These are phyloP conservation scores for Agaricus sinodeliciosus DNA, from an alignment of 768 basidiomycete species.

Conservation along the genomic window DNA sequence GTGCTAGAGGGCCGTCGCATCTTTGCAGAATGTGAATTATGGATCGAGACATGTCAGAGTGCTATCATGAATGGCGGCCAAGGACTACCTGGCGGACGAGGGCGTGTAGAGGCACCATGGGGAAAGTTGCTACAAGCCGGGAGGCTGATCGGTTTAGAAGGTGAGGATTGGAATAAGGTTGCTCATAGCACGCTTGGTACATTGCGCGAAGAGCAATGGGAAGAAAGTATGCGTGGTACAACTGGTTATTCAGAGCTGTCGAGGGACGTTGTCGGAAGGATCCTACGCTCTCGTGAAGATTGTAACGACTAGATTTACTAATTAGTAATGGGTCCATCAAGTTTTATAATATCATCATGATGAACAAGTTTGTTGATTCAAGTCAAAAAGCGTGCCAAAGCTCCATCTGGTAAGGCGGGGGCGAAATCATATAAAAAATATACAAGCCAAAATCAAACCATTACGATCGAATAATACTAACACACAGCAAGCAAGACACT, in stretches of 20 bases:
- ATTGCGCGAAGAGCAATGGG: slow-evolving; percentile 46
- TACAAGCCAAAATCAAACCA: slow-evolving; percentile 15
- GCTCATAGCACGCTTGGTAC: slow-evolving; percentile 43
- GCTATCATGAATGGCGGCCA: slow-evolving; percentile 32
- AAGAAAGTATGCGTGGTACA: slow-evolving; percentile 39
- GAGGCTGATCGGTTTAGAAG: slow-evolving; percentile 57
- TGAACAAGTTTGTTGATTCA: slow-evolving; percentile 9
- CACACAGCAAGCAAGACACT: slow-evolving; percentile 11
- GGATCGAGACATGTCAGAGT: slow-evolving; percentile 72
- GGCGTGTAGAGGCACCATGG: slow-evolving; percentile 73
- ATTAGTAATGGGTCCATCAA: background rate
- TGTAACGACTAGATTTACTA: slow-evolving; percentile 12
- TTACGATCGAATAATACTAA: slow-evolving; percentile 17
- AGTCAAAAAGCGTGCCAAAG: slow-evolving; percentile 8
- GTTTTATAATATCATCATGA: background rate
- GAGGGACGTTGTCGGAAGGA: slow-evolving; percentile 52
- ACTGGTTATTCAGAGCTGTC: slow-evolving; percentile 57
- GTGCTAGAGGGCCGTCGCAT: slow-evolving; percentile 55
- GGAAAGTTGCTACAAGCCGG: slow-evolving; percentile 62
- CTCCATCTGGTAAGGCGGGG: slow-evolving; percentile 14
- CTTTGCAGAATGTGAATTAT: slow-evolving; percentile 68
- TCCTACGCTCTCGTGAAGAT: slow-evolving; percentile 42
- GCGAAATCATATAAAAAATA: slow-evolving; percentile 12
- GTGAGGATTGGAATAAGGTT: slow-evolving; percentile 41
- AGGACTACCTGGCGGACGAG: slow-evolving; percentile 36